Evolutionary conservation across 768 basidiomycete genomes (phyloP), one percentile per base, ranked within the genome.

Genomic region (Rhodotorula kratochvilovae): DNA sequence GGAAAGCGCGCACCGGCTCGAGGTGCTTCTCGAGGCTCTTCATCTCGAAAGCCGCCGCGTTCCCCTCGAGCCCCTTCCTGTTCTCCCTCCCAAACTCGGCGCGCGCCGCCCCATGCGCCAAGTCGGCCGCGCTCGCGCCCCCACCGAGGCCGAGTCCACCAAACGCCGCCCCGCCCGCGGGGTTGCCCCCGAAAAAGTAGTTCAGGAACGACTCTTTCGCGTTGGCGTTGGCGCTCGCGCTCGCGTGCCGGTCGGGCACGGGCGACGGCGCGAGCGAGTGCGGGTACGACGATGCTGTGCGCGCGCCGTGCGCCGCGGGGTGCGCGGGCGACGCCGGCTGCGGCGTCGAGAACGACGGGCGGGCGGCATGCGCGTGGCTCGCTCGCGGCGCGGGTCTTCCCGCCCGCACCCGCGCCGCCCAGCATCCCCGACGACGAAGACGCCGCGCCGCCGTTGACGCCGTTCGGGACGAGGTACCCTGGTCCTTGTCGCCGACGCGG

Each of bases 21-120:
- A 99, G 90, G 78, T 99, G 96, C 81, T 90, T 93, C 54, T 94
- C 92, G 63, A 98, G 84, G 78, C 92, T 96, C 85, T 92, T 97
- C 96, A 99, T 99, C 80, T 98, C 96, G 80, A 88, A 97, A 57
- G 90, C 93, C 66, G 93, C 90, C 76, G 85, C 89, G 79, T 84
- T 89, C 59, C 85, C 89, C 76, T 93, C 90, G 60, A 90, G 79
- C 19, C 84, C 83, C 63, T 73, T 71, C 50, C 78, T 70, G 71
- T 75, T 75, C 27, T 71, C 68, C 31, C 65, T 65, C 48, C 71
- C 70, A 7, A 64, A 5, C 51, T 46, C 61, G 23, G 21, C 39
- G 10, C 31, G 11, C 35, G 19, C 60, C 23, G 6, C 13, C 36
- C 35, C 71, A 19, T 25, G 42, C 31, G 19, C 35, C 42, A 53